Percentiles rank a stretch among this genome's conserved stretches.
These are phyloP conservation scores for Metschnikowia kunwiensis DNA, from an alignment of 805 yeast species.

Conservation along the genomic window DNA sequence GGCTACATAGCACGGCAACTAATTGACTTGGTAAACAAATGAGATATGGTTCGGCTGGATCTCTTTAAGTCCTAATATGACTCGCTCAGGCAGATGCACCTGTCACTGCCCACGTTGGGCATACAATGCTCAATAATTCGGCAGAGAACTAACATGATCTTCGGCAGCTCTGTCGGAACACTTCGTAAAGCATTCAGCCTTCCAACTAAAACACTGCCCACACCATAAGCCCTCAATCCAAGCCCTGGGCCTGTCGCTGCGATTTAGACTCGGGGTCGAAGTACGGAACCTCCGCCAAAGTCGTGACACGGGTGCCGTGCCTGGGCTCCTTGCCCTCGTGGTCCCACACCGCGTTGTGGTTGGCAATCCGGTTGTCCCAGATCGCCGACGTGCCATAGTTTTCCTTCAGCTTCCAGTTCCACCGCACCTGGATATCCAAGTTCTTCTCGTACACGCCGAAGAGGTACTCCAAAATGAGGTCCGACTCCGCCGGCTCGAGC, in stretches of 20 bases:
- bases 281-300: constrained; percentile 51
- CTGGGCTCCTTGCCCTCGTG: constrained; percentile 44
- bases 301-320: constrained; percentile 33
- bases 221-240: too few relatives aligned
- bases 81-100: too few relatives aligned
- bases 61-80: too few relatives aligned
- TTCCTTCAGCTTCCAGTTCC: constrained; percentile 11
- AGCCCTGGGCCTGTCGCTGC: constrained; percentile 50
- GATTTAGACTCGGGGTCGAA: constrained; percentile 48
- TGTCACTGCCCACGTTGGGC: too few relatives aligned
- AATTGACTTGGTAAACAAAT: too few relatives aligned
- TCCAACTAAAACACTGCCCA: too few relatives aligned
- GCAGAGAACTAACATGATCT: too few relatives aligned
- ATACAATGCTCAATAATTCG: too few relatives aligned
- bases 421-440: constrained; percentile 44
- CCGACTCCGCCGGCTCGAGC: constrained; percentile 23
- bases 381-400: constrained; percentile 50
- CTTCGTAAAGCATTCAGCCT: too few relatives aligned
- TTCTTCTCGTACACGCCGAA: constrained; percentile 22
- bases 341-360: constrained; percentile 52
- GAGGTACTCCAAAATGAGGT: constrained; percentile 6
- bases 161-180: too few relatives aligned
- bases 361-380: constrained; percentile 57
- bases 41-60: too few relatives aligned
- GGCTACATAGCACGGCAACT: too few relatives aligned